Base-by-base conservation (phyloP, 2,329 filamentous ascomycete genomes). In the Fusarium temperatum region DNA sequence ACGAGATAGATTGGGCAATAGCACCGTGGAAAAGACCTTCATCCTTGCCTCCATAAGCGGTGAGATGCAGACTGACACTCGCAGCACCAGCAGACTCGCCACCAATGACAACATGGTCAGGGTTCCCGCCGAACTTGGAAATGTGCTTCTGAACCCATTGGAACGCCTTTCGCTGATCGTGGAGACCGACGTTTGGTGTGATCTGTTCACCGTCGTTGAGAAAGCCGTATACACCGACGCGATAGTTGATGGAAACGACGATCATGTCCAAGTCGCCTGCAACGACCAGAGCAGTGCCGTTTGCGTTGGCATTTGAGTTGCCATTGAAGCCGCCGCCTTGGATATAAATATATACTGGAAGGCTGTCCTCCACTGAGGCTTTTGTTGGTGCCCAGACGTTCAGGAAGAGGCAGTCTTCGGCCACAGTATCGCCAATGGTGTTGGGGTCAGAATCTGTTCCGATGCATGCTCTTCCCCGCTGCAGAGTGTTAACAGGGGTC, bases 211-310 rank as follows among this genome's bases (percentile, higher is more conserved):
- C 82, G 63, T 89, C 85, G 4, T 89, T 88, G 18, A 95, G 85
- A 78, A 95, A 95, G 0, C 93, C 93, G 74, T 90, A 94, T 0
- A 89, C 87, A 0, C 93, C 93, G 17, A 95, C 92, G 10, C 93
- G 90, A 79, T 95, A 95, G 81, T 94, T 95, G 82, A 94, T 88
- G 15, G 87, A 91, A 5, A 95, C 91, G 1, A 94, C 89, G 0
- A 95, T 83, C 32, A 94, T 91, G 65, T 88, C 83, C 42, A 86
- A 84, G 24, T 89, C 88, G 0, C 90, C 91, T 36, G 85, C 79
- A 35, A 91, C 85, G 38, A 83, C 79, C n/a, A 95, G 81, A 1
- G 87, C 89, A 2, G 86, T 87, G 1, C 89, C 91, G 72, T 94
- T 89, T 73, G 88, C 86, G 68, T 91, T 87, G 2, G 84, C 77